Evolutionary conservation across 73 alveolate genomes (phyloP), one percentile per base, ranked within the genome.

Genomic region (Urostyla sp.): DNA sequence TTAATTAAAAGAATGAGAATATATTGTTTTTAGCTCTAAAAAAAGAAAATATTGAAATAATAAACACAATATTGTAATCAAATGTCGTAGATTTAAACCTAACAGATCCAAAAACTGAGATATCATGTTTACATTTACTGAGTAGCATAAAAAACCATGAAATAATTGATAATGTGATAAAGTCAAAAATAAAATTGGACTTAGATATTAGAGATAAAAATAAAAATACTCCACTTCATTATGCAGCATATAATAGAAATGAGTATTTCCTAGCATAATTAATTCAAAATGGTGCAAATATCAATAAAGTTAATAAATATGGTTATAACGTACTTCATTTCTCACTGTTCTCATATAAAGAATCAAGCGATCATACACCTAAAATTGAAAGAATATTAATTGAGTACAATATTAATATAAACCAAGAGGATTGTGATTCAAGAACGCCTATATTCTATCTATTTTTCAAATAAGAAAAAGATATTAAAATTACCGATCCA

Each of bases 311-410:
- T 15, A 63, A 63, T 43, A 37, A 35, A 1, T 58, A n/a, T 28
- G 91, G 85, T 0, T 32, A n/a, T 26, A 81, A 84, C 21, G 80
- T 85, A 0, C 73, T 81, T 4, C 91, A 81, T 43, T 8, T 63
- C 31, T 43, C 61, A 43, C 26, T 63, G 27, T 63, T 37, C 30
- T 3, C 61, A 5, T 63, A 21, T 40, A 26, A 63, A 7, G 79
- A 63, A 38, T 43, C 18, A 15, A 28, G 15, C 37, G 79, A 63
- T 63, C 79, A 63, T 21, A 63, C 79, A 21, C 79, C 79, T 38
- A 28, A 34, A 16, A 21, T 63, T 40, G 79, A 63, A 28, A 63
- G 60, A 63, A 11, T 63, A 38, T 38, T 63, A 4, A 37, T 63
- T 21, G 43, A 63, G 44, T 1, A 3, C 8, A 60, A 60, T 10